These are phyloP conservation scores for Echinosophora koreensis DNA, from an alignment of 306 rosid genomes.

Conservation along the genomic window DNA sequence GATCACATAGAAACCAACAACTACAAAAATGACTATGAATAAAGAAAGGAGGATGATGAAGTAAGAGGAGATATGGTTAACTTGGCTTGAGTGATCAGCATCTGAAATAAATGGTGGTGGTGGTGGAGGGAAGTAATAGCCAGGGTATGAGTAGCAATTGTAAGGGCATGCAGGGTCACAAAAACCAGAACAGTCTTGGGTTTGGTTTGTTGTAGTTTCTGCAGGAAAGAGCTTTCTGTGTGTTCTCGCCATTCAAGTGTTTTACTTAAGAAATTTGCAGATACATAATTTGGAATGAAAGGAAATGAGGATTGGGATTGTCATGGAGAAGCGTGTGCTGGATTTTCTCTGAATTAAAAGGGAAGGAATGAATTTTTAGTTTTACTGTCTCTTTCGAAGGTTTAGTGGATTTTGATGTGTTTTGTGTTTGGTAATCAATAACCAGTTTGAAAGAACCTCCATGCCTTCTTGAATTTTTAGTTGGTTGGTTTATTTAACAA, in stretches of 20 bases:
- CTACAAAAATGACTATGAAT: constrained; percentile 49
- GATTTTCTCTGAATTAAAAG: constrained; percentile 57
- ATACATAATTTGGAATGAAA: constrained; percentile 12
- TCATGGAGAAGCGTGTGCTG: constrained; percentile 37
- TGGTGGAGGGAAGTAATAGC: constrained; percentile 55
- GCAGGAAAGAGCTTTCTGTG: constrained; percentile 74
- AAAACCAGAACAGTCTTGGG: constrained; percentile 59
- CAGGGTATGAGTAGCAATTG: constrained; percentile 59
- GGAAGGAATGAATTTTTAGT: constrained; percentile 44
- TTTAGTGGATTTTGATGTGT: constrained; percentile 46
- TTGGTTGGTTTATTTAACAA: constrained; percentile 39
- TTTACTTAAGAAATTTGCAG: constrained; percentile 29
- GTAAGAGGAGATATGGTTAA: constrained; percentile 53
- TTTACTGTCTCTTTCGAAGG: constrained; percentile 56
- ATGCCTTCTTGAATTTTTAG: constrained; percentile 33
- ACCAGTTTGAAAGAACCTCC: constrained; percentile 54
- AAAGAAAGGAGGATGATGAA: constrained; percentile 57
- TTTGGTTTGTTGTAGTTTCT: constrained; percentile 51
- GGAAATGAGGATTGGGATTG: constrained; percentile 42
- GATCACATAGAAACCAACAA: constrained; percentile 61
- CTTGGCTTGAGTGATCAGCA: constrained; percentile 29
- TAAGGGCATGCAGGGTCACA: constrained; percentile 63
- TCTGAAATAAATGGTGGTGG: constrained; percentile 42
- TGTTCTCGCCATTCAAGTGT: constrained; percentile 55
- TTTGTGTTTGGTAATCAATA: constrained; percentile 64